These are phyloP conservation scores for Oryza nivara DNA, from an alignment of 176 grass and related monocot species.

Conservation along the genomic window DNA sequence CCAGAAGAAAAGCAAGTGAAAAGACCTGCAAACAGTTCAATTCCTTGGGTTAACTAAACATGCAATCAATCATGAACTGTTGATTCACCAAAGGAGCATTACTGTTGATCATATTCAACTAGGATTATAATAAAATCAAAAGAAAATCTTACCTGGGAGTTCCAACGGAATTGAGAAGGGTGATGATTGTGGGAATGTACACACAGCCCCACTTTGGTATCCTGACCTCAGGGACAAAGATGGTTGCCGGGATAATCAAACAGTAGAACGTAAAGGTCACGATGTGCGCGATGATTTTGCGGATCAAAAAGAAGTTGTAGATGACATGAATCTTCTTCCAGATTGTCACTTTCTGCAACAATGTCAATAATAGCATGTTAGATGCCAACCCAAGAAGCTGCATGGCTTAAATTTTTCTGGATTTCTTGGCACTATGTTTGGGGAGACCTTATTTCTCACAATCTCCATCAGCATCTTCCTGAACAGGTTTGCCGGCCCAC, in stretches of 20 bases:
- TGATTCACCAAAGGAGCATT: not conserved
- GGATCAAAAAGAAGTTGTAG: slow-evolving; percentile 87
- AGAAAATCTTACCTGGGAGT: slow-evolving; percentile 68
- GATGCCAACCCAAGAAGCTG: slow-evolving; percentile 22
- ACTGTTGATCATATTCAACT: not conserved
- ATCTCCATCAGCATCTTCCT: slow-evolving; percentile 80
- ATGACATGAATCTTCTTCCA: slow-evolving; percentile 92
- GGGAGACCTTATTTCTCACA: slow-evolving; percentile 70
- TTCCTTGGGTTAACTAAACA: slow-evolving; percentile 9
- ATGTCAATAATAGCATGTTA: slow-evolving; percentile 10
- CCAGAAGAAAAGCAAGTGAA: slow-evolving; percentile 91
- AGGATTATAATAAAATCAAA: not conserved
- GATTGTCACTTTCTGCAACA: slow-evolving; percentile 77
- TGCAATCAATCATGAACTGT: not conserved
- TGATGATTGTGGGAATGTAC: slow-evolving; percentile 77
- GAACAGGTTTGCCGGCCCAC: slow-evolving; percentile 79
- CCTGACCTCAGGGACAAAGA: slow-evolving; percentile 76
- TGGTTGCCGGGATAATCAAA: slow-evolving; percentile 68
- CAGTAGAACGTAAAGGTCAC: slow-evolving; percentile 87
- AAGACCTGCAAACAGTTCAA: slow-evolving; percentile 50
- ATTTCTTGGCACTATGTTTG: not conserved
- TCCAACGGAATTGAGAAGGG: slow-evolving; percentile 76
- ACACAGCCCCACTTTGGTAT: slow-evolving; percentile 82
- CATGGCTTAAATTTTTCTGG: not conserved
- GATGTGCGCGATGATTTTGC: slow-evolving; percentile 66